phyloP scores from a whole-genome alignment of 331 rosid species.

The Quercus tomentella region DNA sequence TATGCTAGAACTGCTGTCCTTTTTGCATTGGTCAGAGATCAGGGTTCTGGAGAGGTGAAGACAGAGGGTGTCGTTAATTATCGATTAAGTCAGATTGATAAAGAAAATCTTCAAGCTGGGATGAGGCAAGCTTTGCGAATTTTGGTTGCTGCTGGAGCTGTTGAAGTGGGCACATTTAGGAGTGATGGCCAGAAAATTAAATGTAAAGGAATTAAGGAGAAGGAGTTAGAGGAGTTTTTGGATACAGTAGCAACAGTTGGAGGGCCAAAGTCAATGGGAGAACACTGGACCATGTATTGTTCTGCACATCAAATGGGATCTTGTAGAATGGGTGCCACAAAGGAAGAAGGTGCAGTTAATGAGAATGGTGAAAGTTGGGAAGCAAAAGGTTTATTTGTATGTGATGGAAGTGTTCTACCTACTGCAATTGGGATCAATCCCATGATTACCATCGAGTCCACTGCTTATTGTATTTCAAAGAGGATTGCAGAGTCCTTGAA shows the following conservation, averaged over 20 bases:
- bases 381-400: constrained; percentile 72
- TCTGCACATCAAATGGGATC: constrained; percentile 83
- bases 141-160: constrained; percentile 85
- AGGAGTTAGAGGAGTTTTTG: constrained; percentile 67
- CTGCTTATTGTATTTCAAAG: constrained; percentile 72
- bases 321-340: constrained; percentile 63
- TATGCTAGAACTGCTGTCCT: constrained; percentile 67
- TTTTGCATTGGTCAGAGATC: constrained; percentile 68
- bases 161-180: constrained; percentile 86
- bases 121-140: constrained; percentile 67
- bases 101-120: constrained; percentile 57
- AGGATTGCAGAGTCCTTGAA: constrained; percentile 61
- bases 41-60: constrained; percentile 68
- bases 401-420: constrained; percentile 88
- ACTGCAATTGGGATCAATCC: constrained; percentile 89
- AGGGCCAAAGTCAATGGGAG: constrained; percentile 59
- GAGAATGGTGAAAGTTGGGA: constrained; percentile 89
- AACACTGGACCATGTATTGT: constrained; percentile 56
- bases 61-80: constrained; percentile 46
- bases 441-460: constrained; percentile 84
- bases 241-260: constrained; percentile 49
- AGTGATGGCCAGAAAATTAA: constrained; percentile 77
- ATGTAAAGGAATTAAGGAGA: constrained; percentile 52
- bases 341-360: constrained; percentile 70
- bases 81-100: constrained; percentile 44